A percentile compares a stretch with the other conserved stretches of the same genome.
Conservation (phyloP, 495 filamentous ascomycete genomes). For the Polyplosphaeria fusca region DNA sequence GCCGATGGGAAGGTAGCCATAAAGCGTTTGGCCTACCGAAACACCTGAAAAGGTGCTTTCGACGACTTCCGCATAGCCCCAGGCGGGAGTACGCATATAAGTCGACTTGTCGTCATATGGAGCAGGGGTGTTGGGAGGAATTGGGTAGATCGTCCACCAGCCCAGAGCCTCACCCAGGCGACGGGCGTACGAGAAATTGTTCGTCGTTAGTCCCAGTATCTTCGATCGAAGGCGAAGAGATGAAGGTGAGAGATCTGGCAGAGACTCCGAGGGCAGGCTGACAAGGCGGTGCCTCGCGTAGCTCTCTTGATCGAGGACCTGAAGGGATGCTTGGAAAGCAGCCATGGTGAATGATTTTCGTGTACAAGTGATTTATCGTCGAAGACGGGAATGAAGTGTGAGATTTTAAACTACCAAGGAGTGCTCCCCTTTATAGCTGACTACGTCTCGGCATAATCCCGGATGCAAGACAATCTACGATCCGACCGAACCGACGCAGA, state of each 20-base stretch:
- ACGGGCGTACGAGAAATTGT: slow-evolving; percentile 55
- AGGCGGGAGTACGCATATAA: slow-evolving; percentile 55
- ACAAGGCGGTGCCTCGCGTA: slow-evolving; percentile 26
- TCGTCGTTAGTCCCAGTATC: slow-evolving; percentile 51
- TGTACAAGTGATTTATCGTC: too few species aligned
- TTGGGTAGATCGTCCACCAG: slow-evolving; percentile 52
- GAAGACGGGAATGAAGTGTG: too few species aligned
- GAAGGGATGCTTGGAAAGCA: slow-evolving; percentile 9
- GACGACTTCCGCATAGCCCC: slow-evolving; percentile 54
- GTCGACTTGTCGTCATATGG: slow-evolving; percentile 49
- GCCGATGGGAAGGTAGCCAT: slow-evolving; percentile 44
- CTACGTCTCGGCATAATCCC: too few species aligned
- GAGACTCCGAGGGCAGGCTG: slow-evolving; percentile 9
- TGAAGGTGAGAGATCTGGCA: slow-evolving; percentile 20
- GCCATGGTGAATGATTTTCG: slow-evolving; percentile 24
- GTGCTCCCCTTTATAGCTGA: too few species aligned
- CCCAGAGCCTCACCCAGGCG: slow-evolving; percentile 45
- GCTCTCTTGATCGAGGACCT: slow-evolving; percentile 16
- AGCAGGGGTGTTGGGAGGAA: slow-evolving; percentile 44
- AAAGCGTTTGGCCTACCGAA: slow-evolving; percentile 34
- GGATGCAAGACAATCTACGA: too few species aligned
- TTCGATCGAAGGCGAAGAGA: slow-evolving; percentile 46
- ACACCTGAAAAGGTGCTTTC: slow-evolving; percentile 46
- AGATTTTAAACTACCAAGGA: too few species aligned
- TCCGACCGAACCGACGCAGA: too few species aligned